Percentiles rank a stretch among this genome's conserved stretches.
Conservation (phyloP, 2,329 filamentous ascomycete species). For the Claviceps humidiphila region DNA sequence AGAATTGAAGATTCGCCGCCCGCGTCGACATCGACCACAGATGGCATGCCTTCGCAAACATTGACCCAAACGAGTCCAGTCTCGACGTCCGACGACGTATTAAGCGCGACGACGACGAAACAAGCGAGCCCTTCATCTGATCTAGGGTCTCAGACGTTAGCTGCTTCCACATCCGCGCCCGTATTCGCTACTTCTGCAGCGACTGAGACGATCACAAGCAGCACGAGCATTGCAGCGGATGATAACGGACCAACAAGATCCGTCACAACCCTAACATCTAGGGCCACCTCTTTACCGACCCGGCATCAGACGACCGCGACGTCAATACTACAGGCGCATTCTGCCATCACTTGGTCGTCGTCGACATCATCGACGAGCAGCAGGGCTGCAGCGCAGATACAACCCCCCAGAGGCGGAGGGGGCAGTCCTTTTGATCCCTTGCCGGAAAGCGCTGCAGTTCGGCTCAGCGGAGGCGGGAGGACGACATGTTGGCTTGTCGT, state of each 20-base stretch:
- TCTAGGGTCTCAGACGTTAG: no score
- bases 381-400: slow-evolving; percentile 1
- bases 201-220: no score
- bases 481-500: neutral
- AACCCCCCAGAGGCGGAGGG: slow-evolving; percentile 9
- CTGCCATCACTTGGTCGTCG: neutral
- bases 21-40: neutral
- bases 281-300: neutral
- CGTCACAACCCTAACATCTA: neutral
- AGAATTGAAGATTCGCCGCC: slow-evolving; percentile 7
- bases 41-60: neutral
- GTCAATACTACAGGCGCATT: neutral
- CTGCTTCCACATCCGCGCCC: neutral
- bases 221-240: neutral
- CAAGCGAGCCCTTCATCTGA: no score
- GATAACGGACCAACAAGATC: neutral
- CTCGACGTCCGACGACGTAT: neutral
- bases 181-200: neutral
- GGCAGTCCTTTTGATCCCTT: slow-evolving; percentile 12
- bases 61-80: neutral
- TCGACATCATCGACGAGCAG: slow-evolving; percentile 3
- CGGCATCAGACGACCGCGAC: neutral
- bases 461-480: neutral
- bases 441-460: neutral
- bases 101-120: neutral